Evolutionary conservation across 2,329 filamentous ascomycete genomes (phyloP).

Genomic region (Fusarium brachygibbosum): DNA sequence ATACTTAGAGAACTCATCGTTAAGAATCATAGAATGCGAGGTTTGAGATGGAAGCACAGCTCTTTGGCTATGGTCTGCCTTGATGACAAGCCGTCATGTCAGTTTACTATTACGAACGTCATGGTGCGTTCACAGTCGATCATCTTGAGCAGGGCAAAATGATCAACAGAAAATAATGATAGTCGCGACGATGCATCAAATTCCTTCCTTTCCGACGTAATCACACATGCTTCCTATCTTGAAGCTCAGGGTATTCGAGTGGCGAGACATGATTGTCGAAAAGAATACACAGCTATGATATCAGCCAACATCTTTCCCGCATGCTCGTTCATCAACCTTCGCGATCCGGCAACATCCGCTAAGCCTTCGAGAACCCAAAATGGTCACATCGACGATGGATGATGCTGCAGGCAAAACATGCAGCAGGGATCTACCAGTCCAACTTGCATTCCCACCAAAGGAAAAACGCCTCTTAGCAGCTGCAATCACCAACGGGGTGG

Average conservation of each 20-base stretch:
- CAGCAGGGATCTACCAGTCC: constrained; percentile 12
- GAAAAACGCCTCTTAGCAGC: background rate
- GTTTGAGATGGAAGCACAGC: no score
- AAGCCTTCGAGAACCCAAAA: background rate
- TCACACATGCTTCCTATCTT: background rate
- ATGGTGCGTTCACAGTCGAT: background rate
- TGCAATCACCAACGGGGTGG: constrained; percentile 27
- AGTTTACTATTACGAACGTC: fast-evolving
- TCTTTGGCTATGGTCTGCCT: background rate
- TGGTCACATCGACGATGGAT: background rate
- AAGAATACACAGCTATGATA: background rate
- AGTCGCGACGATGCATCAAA: fast-evolving
- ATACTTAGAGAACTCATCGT: fast-evolving
- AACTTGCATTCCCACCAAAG: background rate
- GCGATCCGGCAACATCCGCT: background rate
- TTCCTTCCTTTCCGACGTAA: background rate
- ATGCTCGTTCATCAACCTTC: background rate
- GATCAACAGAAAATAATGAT: background rate
- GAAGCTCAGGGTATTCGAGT: background rate
- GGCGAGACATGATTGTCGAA: background rate
- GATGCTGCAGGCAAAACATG: background rate
- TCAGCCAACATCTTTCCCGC: background rate
- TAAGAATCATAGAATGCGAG: no score
- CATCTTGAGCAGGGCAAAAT: no score
- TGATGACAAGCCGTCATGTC: fast-evolving